Conservation (phyloP, 2,329 filamentous ascomycete species). For the Fonsecaea pedrosoi region DNA sequence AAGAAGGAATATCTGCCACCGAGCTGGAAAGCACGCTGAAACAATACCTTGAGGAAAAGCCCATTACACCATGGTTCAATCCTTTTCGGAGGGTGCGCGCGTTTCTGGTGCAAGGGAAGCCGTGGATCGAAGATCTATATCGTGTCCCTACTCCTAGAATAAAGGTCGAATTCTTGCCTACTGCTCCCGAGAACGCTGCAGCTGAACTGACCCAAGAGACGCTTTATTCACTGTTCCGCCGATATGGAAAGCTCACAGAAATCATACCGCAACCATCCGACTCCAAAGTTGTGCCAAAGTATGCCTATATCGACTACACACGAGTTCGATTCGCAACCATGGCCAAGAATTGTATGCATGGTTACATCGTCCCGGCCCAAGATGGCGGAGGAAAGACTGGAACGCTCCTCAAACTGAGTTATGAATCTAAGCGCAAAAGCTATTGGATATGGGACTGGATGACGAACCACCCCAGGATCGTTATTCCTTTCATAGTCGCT, state of each 20-base stretch:
- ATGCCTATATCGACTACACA: constrained; percentile 78
- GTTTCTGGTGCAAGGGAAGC: constrained; percentile 78
- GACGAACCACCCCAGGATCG: constrained; percentile 81
- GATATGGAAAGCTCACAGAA: constrained; percentile 88
- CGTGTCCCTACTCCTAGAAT: constrained; percentile 78
- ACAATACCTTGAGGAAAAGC: constrained; percentile 69
- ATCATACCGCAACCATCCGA: constrained; percentile 83
- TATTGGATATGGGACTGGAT: constrained; percentile 89
- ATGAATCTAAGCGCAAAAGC: constrained; percentile 77
- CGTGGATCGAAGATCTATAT: constrained; percentile 93
- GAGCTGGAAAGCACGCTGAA: constrained; percentile 68
- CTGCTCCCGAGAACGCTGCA: constrained; percentile 71
- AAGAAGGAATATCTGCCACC: constrained; percentile 53
- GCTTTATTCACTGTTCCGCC: constrained; percentile 83
- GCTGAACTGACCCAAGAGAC: constrained; percentile 85
- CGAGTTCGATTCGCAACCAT: constrained; percentile 78
- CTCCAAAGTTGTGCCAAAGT: constrained; percentile 82
- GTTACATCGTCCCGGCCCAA: constrained; percentile 72
- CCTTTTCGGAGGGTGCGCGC: constrained; percentile 75
- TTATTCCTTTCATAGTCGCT: constrained; percentile 82
- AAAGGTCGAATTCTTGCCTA: constrained; percentile 82
- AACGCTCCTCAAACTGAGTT: constrained; percentile 80
- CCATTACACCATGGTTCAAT: constrained; percentile 88
- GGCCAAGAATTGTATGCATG: constrained; percentile 92
- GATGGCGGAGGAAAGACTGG: constrained; percentile 76